Percentiles rank a stretch among this genome's conserved stretches.
These are phyloP conservation scores for Teratosphaeria epicoccoides DNA, from an alignment of 2,329 filamentous ascomycete species.

Conservation along the genomic window DNA sequence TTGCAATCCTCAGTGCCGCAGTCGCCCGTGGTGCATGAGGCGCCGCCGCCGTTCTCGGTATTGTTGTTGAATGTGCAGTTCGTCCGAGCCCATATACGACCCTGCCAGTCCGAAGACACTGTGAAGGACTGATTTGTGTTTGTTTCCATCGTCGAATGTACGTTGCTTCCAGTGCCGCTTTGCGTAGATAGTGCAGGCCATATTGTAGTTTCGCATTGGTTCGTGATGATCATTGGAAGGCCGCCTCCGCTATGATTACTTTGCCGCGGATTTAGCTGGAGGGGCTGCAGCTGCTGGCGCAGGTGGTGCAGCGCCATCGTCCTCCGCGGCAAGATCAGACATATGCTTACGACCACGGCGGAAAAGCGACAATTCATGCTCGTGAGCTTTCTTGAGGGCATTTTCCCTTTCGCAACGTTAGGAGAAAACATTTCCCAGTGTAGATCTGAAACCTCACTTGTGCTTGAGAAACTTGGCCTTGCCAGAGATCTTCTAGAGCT, in stretches of 20 bases:
- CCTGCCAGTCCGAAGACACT: constrained; percentile 67
- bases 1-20: constrained; percentile 61
- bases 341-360: background rate
- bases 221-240: constrained; percentile 55
- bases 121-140: constrained; percentile 51
- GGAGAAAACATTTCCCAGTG: background rate
- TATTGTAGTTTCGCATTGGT: constrained; percentile 59
- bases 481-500: background rate
- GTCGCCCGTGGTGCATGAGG: constrained; percentile 65
- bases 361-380: background rate
- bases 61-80: constrained; percentile 69
- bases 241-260: constrained; percentile 7
- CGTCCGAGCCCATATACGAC: constrained; percentile 71
- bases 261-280: constrained; percentile 16
- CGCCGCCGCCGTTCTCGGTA: constrained; percentile 33
- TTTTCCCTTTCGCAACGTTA: background rate
- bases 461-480: background rate
- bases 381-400: background rate
- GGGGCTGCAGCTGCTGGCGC: constrained; percentile 11
- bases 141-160: constrained; percentile 54
- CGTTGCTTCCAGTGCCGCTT: constrained; percentile 52
- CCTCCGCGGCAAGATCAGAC: background rate
- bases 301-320: constrained; percentile 17
- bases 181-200: constrained; percentile 71
- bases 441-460: background rate